Conservation (phyloP, 2,329 filamentous ascomycete species). For the Ophiostoma ulmi region DNA sequence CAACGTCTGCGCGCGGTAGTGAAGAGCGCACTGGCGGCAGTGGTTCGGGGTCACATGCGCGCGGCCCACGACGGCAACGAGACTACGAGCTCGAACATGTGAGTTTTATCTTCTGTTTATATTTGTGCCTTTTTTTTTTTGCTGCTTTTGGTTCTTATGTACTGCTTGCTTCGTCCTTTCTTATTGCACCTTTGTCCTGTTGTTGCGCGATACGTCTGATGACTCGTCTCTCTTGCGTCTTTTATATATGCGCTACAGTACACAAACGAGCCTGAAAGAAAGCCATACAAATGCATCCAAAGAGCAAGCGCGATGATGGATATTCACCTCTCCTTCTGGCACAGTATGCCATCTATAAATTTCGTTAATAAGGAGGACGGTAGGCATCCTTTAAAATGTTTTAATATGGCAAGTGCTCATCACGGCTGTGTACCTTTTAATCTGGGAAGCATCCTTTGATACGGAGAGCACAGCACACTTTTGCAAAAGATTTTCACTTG, state of each 20-base stretch:
- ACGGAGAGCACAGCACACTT: no score
- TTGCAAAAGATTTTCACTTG: not conserved
- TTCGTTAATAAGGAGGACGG: no score
- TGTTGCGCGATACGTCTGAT: not conserved
- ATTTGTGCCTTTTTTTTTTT: slow-evolving; percentile 3
- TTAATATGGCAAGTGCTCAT: not conserved
- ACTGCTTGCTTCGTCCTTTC: not conserved
- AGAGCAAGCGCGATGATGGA: not conserved
- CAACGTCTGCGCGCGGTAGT: slow-evolving; percentile 63
- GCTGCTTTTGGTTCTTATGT: not conserved
- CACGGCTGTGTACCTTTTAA: not conserved
- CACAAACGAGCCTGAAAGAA: not conserved
- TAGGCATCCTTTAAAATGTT: not conserved
- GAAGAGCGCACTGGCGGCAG: slow-evolving; percentile 66
- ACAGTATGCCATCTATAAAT: not conserved
- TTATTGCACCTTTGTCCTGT: not conserved
- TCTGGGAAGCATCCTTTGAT: not conserved
- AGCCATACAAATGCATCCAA: no score
- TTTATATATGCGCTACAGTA: not conserved
- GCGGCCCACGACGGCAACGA: slow-evolving; percentile 68
- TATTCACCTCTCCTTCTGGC: not conserved
- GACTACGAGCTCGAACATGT: slow-evolving; percentile 82
- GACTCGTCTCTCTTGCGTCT: not conserved
- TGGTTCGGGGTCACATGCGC: slow-evolving; percentile 54
- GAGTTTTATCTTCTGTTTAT: slow-evolving; percentile 35